Percentiles rank a stretch among this genome's conserved stretches.
phyloP scores from a whole-genome alignment of 306 rosid species.

The Vachellia collinsii region DNA sequence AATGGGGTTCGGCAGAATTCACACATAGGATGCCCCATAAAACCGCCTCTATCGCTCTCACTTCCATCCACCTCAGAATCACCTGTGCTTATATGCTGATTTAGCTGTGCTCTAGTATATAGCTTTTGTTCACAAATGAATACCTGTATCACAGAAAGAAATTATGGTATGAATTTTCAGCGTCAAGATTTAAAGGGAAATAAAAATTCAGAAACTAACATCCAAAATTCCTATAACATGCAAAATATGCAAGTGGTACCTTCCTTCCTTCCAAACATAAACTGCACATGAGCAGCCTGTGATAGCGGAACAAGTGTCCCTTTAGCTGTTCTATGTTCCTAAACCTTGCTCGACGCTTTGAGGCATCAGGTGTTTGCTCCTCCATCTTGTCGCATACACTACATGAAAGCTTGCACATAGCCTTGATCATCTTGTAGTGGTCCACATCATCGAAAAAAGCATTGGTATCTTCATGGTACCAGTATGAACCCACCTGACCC shows the following conservation, averaged over 20 bases:
- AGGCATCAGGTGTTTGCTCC: slow-evolving; percentile 63
- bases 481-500: slow-evolving; percentile 68
- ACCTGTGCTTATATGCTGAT: slow-evolving; percentile 79
- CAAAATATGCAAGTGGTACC: slow-evolving; percentile 46
- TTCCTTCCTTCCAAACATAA: slow-evolving; percentile 95
- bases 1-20: slow-evolving; percentile 85
- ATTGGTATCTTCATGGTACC: slow-evolving; percentile 80
- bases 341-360: slow-evolving; percentile 68
- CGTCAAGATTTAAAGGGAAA: slow-evolving; percentile 23
- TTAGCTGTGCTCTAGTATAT: slow-evolving; percentile 79
- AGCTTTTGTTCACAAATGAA: slow-evolving; percentile 97
- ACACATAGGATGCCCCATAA: slow-evolving; percentile 95
- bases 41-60: slow-evolving; percentile 98
- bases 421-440: slow-evolving; percentile 84
- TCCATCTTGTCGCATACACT: slow-evolving; percentile 85
- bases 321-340: slow-evolving; percentile 83
- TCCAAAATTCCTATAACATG: slow-evolving; percentile 28
- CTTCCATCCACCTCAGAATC: slow-evolving; percentile 96
- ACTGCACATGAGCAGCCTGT: slow-evolving; percentile 79
- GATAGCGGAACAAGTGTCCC: slow-evolving; percentile 87
- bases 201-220: background rate
- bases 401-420: slow-evolving; percentile 82
- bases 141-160: slow-evolving; percentile 53
- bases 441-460: slow-evolving; percentile 74
- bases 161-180: slow-evolving; percentile 12